Evolutionary conservation across 352 stramenopile species (phyloP).

Genomic region (Globisporangium acanthophoron): DNA sequence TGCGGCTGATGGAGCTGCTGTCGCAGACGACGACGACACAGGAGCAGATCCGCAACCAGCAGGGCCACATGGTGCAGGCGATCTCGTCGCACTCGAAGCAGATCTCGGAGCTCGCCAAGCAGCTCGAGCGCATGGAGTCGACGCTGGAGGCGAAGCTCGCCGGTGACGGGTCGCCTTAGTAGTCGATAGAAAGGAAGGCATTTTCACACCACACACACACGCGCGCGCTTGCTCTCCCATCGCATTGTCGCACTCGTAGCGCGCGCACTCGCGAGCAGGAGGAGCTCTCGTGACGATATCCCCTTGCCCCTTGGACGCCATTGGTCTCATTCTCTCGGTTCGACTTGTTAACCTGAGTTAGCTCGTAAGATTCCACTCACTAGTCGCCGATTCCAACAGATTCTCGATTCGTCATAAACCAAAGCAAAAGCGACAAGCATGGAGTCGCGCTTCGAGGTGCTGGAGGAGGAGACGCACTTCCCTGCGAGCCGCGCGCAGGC

Average conservation of each 20-base stretch:
- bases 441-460: constrained; percentile 72
- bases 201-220: background rate
- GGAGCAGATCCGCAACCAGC: constrained; percentile 73
- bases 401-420: too few relatives aligned
- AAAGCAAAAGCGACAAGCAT: background rate
- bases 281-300: too few relatives aligned
- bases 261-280: too few relatives aligned
- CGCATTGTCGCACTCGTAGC: too few relatives aligned
- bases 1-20: constrained; percentile 64
- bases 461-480: constrained; percentile 84
- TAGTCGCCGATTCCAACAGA: too few relatives aligned
- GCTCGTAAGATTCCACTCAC: background rate
- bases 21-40: constrained; percentile 79
- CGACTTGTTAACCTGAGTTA: too few relatives aligned
- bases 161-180: constrained; percentile 5
- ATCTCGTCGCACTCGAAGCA: constrained; percentile 75
- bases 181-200: constrained; percentile 3
- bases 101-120: constrained; percentile 72
- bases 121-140: constrained; percentile 74
- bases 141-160: constrained; percentile 58
- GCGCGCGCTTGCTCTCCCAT: background rate
- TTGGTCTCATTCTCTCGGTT: too few relatives aligned
- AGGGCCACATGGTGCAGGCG: constrained; percentile 74
- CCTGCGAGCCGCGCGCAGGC: constrained; percentile 30
- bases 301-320: too few relatives aligned